Evolutionary conservation across 2,329 filamentous ascomycete species (phyloP).

Genomic region (Cladosporium sphaerospermum): DNA sequence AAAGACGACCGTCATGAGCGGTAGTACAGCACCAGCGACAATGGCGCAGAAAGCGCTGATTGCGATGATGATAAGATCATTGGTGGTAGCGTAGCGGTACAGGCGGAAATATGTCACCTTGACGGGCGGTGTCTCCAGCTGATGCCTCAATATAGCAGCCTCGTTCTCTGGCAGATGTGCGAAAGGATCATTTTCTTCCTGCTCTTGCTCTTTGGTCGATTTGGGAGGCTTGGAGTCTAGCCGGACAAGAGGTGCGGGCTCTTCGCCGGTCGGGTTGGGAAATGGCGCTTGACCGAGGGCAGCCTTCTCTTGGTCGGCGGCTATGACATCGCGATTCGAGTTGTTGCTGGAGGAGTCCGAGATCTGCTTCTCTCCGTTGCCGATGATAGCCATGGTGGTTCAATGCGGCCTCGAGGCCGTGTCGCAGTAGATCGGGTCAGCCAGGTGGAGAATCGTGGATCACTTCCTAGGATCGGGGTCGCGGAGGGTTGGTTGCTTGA

Average conservation of each 20-base stretch:
- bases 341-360: conserved; percentile 20
- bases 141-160: conserved; percentile 30
- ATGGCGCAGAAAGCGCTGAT: conserved; percentile 33
- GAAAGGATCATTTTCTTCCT: conserved; percentile 27
- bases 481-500: too few species aligned
- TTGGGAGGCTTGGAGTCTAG: conserved; percentile 22
- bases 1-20: conserved; percentile 54
- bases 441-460: background rate
- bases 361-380: conserved; percentile 18
- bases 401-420: background rate
- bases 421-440: background rate
- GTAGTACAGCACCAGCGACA: conserved; percentile 29
- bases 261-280: conserved; percentile 21
- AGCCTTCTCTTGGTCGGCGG: conserved; percentile 27
- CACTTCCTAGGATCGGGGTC: background rate
- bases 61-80: conserved; percentile 36
- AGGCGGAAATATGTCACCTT: conserved; percentile 37
- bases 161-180: conserved; percentile 35
- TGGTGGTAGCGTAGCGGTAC: conserved; percentile 40
- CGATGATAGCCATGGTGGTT: conserved; percentile 1
- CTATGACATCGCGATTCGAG: conserved; percentile 18
- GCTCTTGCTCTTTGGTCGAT: conserved; percentile 17
- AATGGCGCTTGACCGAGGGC: conserved; percentile 26
- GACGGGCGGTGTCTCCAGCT: conserved; percentile 37
- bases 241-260: conserved; percentile 24